phyloP scores from a whole-genome alignment of 495 filamentous ascomycete species.

The Lindgomyces ingoldianus region DNA sequence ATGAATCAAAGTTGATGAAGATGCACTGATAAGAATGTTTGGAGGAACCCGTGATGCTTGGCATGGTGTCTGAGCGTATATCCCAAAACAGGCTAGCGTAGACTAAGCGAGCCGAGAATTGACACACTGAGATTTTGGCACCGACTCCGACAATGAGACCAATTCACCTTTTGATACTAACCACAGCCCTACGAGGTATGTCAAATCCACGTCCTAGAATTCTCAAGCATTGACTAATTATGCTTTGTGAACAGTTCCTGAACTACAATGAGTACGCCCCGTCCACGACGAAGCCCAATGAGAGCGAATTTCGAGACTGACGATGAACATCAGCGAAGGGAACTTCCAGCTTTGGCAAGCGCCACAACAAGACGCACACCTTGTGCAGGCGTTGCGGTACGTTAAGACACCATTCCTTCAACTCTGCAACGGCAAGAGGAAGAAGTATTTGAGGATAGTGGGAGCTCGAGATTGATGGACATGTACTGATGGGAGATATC shows the following conservation, averaged over 20 bases:
- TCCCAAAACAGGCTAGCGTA: conserved; percentile 3
- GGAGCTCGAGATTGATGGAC: conserved; percentile 25
- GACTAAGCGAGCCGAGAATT: background rate
- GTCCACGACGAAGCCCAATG: conserved; percentile 1
- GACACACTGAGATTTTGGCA: background rate
- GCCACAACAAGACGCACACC: conserved; percentile 99
- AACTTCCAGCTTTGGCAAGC: conserved; percentile 96
- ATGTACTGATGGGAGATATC: conserved; percentile 38
- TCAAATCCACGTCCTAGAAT: background rate
- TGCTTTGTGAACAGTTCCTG: conserved; percentile 43
- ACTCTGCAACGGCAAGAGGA: background rate
- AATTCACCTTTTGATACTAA: conserved; percentile 5
- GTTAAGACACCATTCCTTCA: conserved; percentile 47
- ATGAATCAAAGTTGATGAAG: no score
- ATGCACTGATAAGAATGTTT: no score
- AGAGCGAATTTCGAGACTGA: conserved; percentile 44
- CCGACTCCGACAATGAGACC: conserved; percentile 1
- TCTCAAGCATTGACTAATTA: conserved; percentile 1
- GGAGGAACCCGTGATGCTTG: background rate
- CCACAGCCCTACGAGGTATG: conserved; percentile 26
- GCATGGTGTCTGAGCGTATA: background rate
- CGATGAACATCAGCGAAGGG: conserved; percentile 71
- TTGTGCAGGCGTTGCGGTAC: conserved; percentile 99
- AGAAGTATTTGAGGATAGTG: conserved; percentile 3
- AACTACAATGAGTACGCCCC: conserved; percentile 63